Evolutionary conservation across 106 monocot genomes (phyloP), one percentile per base, ranked within the genome.

Genomic region (Xerophyta viscosa): DNA sequence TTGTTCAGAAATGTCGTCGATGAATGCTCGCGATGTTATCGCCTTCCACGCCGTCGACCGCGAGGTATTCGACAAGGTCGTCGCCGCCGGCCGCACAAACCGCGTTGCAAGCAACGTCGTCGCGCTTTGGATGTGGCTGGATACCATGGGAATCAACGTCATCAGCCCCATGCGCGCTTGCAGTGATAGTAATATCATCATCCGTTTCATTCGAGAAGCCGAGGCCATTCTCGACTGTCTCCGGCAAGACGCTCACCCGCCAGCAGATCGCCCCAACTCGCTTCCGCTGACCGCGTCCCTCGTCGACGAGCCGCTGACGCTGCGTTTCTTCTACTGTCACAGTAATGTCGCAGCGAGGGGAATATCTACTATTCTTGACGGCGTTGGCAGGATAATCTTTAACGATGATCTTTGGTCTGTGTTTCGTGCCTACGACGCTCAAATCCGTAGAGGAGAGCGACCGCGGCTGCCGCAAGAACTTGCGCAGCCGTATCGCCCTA

Each of bases 111-210:
- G 70, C 52, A 46, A 18, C 20, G 55, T 71, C 15, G 37, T 71
- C 1, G 42, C 66, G 3, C 62, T 86, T 2, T 70, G 76, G 75
- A 76, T 80, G 68, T 79, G 80, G 80, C 69, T 86, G 6, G 69
- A 77, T 27, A 48, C 62, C 15, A 31, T 77, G 3, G 77, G 80
- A 11, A 52, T 70, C 30, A 50, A 76, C 43, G 30, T 77, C 18
- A 41, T 77, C 21, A 8, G 0, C 11, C 3, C 31, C n/a, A 17
- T 60, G 21, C 6, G 6, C 1, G 24, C 27, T 24, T n/a, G 4
- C 21, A 36, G n/a, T 15, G 20, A 46, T 37, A 7, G 13, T 23
- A 1, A 21, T 21, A 2, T 58, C 9, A 10, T 63, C 62, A 17
- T 20, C 41, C 49, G 46, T 4, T 41, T 67, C 37, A 46, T 62